These are phyloP conservation scores for Musa schizocarpa DNA, from an alignment of 176 grass and related monocot genomes.

Conservation along the genomic window DNA sequence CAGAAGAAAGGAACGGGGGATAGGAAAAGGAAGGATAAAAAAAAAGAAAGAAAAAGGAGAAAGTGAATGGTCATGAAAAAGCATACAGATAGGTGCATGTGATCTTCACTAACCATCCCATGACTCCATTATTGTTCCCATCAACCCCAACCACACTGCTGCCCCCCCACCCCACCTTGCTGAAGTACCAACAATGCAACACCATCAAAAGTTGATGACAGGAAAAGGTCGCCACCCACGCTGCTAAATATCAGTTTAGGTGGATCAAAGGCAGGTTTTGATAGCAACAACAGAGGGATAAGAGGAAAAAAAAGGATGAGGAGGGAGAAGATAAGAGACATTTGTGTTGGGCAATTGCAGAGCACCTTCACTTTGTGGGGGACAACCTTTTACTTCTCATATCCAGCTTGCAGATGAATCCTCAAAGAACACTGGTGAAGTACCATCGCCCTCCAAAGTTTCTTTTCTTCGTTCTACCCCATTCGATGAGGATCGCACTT, in stretches of 20 bases:
- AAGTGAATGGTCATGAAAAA: background rate
- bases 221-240: too few species aligned
- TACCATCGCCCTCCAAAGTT: background rate
- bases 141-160: constrained; percentile 7
- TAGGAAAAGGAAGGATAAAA: background rate
- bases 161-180: background rate
- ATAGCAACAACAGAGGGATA: background rate
- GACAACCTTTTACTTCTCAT: background rate
- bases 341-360: background rate
- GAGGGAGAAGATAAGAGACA: background rate
- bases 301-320: background rate
- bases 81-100: constrained; percentile 2
- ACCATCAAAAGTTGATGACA: constrained; percentile 1
- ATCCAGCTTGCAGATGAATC: background rate
- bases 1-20: background rate
- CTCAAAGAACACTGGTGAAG: background rate
- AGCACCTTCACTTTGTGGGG: too few species aligned
- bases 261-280: constrained; percentile 1
- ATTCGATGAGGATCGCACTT: constrained; percentile 27
- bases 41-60: background rate
- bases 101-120: background rate
- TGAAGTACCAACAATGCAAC: background rate
- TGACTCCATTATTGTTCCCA: constrained; percentile 32
- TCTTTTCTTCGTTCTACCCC: constrained; percentile 8
- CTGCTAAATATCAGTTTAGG: background rate